Conservation (phyloP, 1,139 yeast species). For the Suhomyces bolitotheri region DNA sequence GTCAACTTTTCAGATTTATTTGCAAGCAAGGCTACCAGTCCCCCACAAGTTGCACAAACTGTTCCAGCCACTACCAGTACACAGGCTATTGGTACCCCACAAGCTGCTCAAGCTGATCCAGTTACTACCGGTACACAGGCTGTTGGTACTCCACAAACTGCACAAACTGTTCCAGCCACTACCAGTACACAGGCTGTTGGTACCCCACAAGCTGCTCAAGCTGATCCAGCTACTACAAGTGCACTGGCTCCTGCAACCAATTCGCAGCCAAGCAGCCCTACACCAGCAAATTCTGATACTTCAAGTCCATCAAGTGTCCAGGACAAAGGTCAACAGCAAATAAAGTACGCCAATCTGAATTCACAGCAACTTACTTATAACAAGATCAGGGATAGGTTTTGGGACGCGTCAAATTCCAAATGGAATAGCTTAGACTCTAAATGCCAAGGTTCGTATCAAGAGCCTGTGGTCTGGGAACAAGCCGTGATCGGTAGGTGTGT, state of each 20-base stretch:
- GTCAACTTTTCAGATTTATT: too few relatives aligned
- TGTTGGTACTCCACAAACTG: too few relatives aligned
- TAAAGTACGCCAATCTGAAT: slow-evolving; percentile 11
- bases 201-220: too few relatives aligned
- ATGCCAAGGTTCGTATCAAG: slow-evolving; percentile 15
- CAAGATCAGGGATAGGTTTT: slow-evolving; percentile 26
- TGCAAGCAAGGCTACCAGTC: background rate
- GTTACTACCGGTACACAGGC: background rate
- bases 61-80: too few relatives aligned
- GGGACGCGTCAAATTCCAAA: slow-evolving; percentile 16
- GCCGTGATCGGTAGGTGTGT: slow-evolving; percentile 17
- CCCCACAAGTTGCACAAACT: too few relatives aligned
- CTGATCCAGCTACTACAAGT: background rate
- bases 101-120: background rate
- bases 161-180: too few relatives aligned
- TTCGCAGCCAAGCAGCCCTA: background rate
- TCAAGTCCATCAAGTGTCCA: too few relatives aligned
- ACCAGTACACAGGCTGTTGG: too few relatives aligned
- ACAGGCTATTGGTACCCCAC: too few relatives aligned
- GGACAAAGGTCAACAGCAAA: background rate
- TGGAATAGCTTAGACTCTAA: slow-evolving; percentile 25
- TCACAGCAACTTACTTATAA: slow-evolving; percentile 16
- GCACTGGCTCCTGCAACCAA: background rate
- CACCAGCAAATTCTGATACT: slow-evolving; percentile 10
- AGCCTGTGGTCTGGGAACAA: slow-evolving; percentile 18